Evolutionary conservation across 805 yeast species (phyloP).

Genomic region (Wickerhamiella shivajii): DNA sequence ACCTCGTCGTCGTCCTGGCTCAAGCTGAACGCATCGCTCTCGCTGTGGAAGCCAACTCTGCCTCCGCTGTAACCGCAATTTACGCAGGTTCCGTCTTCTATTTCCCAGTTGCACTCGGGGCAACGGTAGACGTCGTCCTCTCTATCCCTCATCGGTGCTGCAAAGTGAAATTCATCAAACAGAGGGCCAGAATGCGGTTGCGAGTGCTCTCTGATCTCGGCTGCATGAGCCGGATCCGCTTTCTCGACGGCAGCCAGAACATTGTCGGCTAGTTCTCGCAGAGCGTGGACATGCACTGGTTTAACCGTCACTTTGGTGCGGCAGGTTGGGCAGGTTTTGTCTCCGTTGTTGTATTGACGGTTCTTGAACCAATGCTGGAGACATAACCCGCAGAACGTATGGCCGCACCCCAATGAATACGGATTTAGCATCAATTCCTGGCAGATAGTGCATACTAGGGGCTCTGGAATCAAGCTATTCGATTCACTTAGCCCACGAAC

Average conservation of each 20-base stretch:
- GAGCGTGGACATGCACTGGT: conserved; percentile 13
- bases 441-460: conserved; percentile 38
- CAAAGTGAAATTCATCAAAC: conserved; percentile 27
- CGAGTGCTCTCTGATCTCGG: not conserved
- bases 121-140: conserved; percentile 58
- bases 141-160: conserved; percentile 33
- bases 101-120: conserved; percentile 56
- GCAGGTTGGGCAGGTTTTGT: conserved; percentile 17
- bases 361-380: conserved; percentile 21
- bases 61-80: conserved; percentile 34
- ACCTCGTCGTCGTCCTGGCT: conserved; percentile 7
- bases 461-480: conserved; percentile 6
- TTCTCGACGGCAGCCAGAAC: conserved; percentile 2
- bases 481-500: too few relatives aligned
- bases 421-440: conserved; percentile 49
- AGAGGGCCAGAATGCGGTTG: conserved; percentile 29
- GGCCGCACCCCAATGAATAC: conserved; percentile 44
- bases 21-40: conserved; percentile 9
- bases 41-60: conserved; percentile 6
- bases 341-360: conserved; percentile 2
- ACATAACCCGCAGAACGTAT: conserved; percentile 44
- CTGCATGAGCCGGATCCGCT: conserved; percentile 11
- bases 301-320: conserved; percentile 9
- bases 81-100: conserved; percentile 39
- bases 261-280: conserved; percentile 10